Conservation (phyloP, 1,284 basidiomycete genomes). For the Puccinia novopanici region DNA sequence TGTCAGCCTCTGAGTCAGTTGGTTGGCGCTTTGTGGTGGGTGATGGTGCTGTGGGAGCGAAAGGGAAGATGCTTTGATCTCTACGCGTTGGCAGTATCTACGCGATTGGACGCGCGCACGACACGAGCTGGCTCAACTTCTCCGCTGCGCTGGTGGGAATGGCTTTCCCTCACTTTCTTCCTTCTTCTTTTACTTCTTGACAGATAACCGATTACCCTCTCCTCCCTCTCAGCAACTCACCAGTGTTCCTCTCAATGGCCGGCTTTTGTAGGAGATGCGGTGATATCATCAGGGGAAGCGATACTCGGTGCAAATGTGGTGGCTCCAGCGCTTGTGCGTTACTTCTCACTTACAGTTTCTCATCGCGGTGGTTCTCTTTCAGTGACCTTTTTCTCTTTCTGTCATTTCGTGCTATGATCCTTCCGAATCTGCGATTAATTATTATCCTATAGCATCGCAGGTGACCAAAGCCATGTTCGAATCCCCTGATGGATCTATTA, state of each 20-base stretch:
- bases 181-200: too few species aligned
- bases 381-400: constrained; percentile 10
- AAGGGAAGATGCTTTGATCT: too few species aligned
- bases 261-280: constrained; percentile 50
- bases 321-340: constrained; percentile 43
- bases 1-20: too few species aligned
- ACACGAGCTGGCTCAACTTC: too few species aligned
- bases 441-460: constrained; percentile 35
- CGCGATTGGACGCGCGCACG: too few species aligned
- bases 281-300: constrained; percentile 43
- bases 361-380: not conserved
- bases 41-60: too few species aligned
- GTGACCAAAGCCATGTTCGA: constrained; percentile 49
- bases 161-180: too few species aligned
- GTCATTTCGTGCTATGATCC: not conserved
- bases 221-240: not conserved
- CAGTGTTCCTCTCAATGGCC: constrained; percentile 12
- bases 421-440: not conserved
- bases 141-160: too few species aligned
- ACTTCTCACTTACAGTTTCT: not conserved
- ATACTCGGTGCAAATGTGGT: constrained; percentile 50
- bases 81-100: too few species aligned
- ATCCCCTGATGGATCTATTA: constrained; percentile 8
- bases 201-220: too few species aligned
- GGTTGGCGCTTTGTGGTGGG: too few species aligned